Percentiles rank a stretch among this genome's conserved stretches.
These are phyloP conservation scores for Sideroxylon spinosum DNA, from an alignment of 179 eudicot species.

Conservation along the genomic window DNA sequence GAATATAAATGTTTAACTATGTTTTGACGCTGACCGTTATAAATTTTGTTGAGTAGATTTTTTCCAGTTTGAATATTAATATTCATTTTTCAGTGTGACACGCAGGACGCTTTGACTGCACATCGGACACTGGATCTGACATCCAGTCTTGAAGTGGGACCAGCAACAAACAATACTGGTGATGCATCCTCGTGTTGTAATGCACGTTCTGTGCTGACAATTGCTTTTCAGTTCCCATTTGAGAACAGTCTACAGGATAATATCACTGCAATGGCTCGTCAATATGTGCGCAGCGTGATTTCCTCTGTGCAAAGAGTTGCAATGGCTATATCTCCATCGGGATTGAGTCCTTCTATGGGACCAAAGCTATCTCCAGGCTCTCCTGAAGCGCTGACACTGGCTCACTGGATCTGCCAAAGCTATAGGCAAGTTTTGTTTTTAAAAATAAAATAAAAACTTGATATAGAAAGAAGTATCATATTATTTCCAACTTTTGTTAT, in stretches of 20 bases:
- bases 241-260: conserved; percentile 75
- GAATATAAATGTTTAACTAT: neutral
- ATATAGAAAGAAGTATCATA: neutral
- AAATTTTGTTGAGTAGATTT: neutral
- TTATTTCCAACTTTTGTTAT: neutral
- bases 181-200: conserved; percentile 35
- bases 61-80: neutral
- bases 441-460: neutral
- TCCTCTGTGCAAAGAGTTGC: conserved; percentile 94
- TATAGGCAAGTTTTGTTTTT: conserved; percentile 48
- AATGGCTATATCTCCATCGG: conserved; percentile 78
- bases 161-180: conserved; percentile 42
- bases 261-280: conserved; percentile 90
- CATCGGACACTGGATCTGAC: conserved; percentile 86
- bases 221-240: conserved; percentile 88
- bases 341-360: conserved; percentile 47
- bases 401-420: conserved; percentile 96
- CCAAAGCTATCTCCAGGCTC: conserved; percentile 56
- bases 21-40: neutral
- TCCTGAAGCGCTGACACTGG: conserved; percentile 84
- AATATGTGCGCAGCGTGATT: conserved; percentile 80
- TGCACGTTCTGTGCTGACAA: conserved; percentile 71
- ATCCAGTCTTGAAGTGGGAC: conserved; percentile 86
- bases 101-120: conserved; percentile 56
- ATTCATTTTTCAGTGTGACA: conserved; percentile 22